A percentile compares a stretch with the other conserved stretches of the same genome.
Evolutionary conservation across 148 eudicot species (phyloP).

Genomic region (Nepenthes mirabilis): DNA sequence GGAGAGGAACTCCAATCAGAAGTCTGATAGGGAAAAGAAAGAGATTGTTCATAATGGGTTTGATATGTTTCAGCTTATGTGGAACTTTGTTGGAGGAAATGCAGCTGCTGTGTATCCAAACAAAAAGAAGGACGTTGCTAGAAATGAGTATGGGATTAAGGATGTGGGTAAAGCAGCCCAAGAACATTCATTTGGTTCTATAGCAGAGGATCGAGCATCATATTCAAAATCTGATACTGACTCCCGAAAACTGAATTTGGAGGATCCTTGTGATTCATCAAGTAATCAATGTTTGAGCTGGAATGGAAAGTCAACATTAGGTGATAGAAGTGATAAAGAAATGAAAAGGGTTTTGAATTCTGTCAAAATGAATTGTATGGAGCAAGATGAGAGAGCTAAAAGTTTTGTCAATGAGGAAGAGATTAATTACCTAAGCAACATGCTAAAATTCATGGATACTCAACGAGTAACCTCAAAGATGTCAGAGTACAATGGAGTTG

Average conservation of each 20-base stretch:
- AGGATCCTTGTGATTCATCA: constrained; percentile 6
- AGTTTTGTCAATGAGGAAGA: constrained; percentile 16
- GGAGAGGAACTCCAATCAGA: constrained; percentile 24
- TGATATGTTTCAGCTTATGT: constrained; percentile 29
- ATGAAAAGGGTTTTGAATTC: constrained; percentile 11
- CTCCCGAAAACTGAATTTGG: constrained; percentile 6
- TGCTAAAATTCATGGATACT: constrained; percentile 16
- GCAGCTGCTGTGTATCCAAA: constrained; percentile 19
- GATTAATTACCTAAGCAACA: constrained; percentile 17
- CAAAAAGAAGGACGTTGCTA: constrained; percentile 25
- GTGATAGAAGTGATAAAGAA: constrained; percentile 8
- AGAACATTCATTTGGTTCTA: constrained; percentile 15
- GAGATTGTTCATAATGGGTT: constrained; percentile 27
- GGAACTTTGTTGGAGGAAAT: constrained; percentile 22
- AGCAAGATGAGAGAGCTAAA: constrained; percentile 12
- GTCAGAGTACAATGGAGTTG: constrained; percentile 22
- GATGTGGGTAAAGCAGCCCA: constrained; percentile 14
- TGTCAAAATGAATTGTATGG: constrained; percentile 17
- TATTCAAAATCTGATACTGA: constrained; percentile 9
- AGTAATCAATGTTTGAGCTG: not conserved
- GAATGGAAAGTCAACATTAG: constrained; percentile 10
- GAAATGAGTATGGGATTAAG: constrained; percentile 17
- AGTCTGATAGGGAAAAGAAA: constrained; percentile 30
- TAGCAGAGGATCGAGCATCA: constrained; percentile 15
- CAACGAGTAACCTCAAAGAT: constrained; percentile 16